Percentiles rank a stretch among this genome's conserved stretches.
These are phyloP conservation scores for Pleurotus sapidus DNA, from an alignment of 768 basidiomycete species.

Conservation along the genomic window DNA sequence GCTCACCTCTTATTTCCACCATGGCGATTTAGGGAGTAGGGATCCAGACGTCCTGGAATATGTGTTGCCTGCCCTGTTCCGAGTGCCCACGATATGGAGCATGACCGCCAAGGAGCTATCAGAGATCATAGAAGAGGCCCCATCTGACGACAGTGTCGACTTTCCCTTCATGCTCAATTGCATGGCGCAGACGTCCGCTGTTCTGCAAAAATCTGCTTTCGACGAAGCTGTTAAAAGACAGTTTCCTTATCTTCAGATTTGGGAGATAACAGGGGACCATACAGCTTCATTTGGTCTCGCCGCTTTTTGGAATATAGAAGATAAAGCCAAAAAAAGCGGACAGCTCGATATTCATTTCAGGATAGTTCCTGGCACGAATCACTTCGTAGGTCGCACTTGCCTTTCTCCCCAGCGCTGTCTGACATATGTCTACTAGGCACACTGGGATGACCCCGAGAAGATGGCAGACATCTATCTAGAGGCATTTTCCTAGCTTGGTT, in stretches of 20 bases:
- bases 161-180: not conserved
- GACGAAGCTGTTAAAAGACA: not conserved
- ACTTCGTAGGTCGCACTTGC: too few species aligned
- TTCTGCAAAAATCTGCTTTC: not conserved
- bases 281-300: too few species aligned
- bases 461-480: too few species aligned
- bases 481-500: too few species aligned
- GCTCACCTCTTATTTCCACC: slow-evolving; percentile 29
- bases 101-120: slow-evolving; percentile 14
- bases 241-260: not conserved
- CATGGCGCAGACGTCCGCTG: not conserved
- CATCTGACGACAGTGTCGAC: not conserved
- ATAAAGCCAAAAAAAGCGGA: too few species aligned
- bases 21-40: slow-evolving; percentile 22
- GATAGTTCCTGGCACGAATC: too few species aligned
- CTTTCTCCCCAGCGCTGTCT: too few species aligned
- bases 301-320: too few species aligned
- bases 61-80: slow-evolving; percentile 17
- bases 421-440: too few species aligned
- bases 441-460: too few species aligned
- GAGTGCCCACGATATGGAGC: slow-evolving; percentile 21
- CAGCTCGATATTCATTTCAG: too few species aligned
- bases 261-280: not conserved
- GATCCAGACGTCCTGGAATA: slow-evolving; percentile 20
- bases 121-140: slow-evolving; percentile 9